phyloP scores from a whole-genome alignment of 1,284 basidiomycete genomes.

The Apiotrichum brassicae region DNA sequence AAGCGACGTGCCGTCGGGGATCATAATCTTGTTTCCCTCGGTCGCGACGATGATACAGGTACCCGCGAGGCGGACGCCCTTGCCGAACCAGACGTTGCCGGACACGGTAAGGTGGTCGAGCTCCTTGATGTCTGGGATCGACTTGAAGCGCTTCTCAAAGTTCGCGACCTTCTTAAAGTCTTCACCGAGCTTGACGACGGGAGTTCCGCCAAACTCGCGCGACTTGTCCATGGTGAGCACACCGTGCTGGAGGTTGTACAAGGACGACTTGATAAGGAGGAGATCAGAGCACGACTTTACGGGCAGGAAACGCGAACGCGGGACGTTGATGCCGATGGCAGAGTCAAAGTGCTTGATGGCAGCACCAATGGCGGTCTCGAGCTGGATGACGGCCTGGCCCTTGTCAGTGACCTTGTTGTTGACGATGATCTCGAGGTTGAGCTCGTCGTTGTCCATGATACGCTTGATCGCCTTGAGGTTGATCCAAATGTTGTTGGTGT shows the following conservation, averaged over 20 bases:
- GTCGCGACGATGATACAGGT: slow-evolving; percentile 86
- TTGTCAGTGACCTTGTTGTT: slow-evolving; percentile 88
- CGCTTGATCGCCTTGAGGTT: slow-evolving; percentile 89
- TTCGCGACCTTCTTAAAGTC: slow-evolving; percentile 73
- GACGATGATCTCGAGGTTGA: slow-evolving; percentile 74
- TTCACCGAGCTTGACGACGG: slow-evolving; percentile 95
- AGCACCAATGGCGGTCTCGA: slow-evolving; percentile 93
- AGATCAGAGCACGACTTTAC: slow-evolving; percentile 79
- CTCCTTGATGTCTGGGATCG: slow-evolving; percentile 87
- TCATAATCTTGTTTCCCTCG: slow-evolving; percentile 89
- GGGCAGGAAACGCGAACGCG: slow-evolving; percentile 93
- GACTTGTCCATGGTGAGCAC: slow-evolving; percentile 85
- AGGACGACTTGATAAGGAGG: slow-evolving; percentile 91
- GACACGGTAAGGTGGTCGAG: slow-evolving; percentile 95
- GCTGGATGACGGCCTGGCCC: slow-evolving; percentile 78
- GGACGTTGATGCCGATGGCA: slow-evolving; percentile 96
- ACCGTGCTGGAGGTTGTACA: slow-evolving; percentile 93
- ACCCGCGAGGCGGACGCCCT: slow-evolving; percentile 80
- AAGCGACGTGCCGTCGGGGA: slow-evolving; percentile 89
- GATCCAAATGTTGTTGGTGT: slow-evolving; percentile 84
- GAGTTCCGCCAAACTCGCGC: slow-evolving; percentile 86
- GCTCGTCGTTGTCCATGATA: slow-evolving; percentile 80
- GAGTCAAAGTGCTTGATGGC: slow-evolving; percentile 67
- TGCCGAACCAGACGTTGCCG: slow-evolving; percentile 92
- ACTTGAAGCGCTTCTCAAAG: slow-evolving; percentile 87